These are phyloP conservation scores for Ambrosia trifida DNA, from an alignment of 129 eudicot genomes.

Conservation along the genomic window DNA sequence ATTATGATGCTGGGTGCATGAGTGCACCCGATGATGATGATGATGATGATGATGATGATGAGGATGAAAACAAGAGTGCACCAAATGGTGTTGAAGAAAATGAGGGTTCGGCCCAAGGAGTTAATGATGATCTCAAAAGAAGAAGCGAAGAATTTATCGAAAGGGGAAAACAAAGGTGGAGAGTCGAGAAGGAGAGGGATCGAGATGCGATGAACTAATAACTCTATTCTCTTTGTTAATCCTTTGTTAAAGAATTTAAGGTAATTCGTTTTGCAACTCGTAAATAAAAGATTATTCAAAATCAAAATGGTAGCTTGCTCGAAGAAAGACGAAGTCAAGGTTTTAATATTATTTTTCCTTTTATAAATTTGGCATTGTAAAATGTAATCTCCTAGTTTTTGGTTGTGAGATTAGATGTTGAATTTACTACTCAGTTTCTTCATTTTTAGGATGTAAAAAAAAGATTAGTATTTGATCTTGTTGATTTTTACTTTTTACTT, in stretches of 20 bases:
- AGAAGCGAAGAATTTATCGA: constrained; percentile 31
- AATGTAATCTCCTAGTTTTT: constrained; percentile 19
- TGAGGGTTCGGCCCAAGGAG: background rate
- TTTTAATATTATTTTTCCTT: background rate
- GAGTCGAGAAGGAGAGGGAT: constrained; percentile 27
- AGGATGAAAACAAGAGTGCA: background rate
- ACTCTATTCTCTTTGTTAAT: background rate
- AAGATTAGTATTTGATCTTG: background rate
- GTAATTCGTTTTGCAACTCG: background rate
- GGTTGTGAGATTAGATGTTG: constrained; percentile 14
- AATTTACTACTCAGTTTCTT: background rate
- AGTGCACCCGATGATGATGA: background rate
- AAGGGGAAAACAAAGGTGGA: constrained; percentile 27
- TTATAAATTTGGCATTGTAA: constrained; percentile 4
- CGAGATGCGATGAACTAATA: background rate
- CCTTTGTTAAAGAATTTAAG: background rate
- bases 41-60: background rate
- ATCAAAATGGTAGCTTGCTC: background rate
- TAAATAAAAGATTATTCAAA: background rate
- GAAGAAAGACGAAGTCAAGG: constrained; percentile 3
- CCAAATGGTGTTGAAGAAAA: background rate
- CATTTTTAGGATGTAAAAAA: background rate
- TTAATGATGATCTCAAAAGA: constrained; percentile 32
- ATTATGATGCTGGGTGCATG: background rate
- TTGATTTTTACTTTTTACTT: background rate